phyloP scores from a whole-genome alignment of 148 eudicot species.

The Beta vulgaris region DNA sequence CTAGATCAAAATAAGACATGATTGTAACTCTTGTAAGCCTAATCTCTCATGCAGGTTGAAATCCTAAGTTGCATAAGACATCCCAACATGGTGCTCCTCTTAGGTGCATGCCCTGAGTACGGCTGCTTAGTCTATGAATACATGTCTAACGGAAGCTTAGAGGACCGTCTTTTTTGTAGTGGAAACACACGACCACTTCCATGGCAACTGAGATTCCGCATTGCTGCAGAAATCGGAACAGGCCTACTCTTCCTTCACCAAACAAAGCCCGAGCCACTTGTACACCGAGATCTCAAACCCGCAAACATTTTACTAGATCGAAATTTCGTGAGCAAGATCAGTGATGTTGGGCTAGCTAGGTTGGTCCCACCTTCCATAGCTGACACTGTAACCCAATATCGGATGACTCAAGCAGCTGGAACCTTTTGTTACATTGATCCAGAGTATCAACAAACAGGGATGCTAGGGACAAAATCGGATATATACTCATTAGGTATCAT shows the following conservation, averaged over 20 bases:
- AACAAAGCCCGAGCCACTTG: slow-evolving; percentile 68
- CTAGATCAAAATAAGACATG: too few species aligned
- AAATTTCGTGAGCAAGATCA: slow-evolving; percentile 59
- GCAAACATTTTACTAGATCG: slow-evolving; percentile 61
- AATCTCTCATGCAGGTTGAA: slow-evolving; percentile 57
- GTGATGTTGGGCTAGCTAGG: slow-evolving; percentile 71
- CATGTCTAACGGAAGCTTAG: slow-evolving; percentile 77
- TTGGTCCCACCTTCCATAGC: slow-evolving; percentile 58
- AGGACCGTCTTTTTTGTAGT: slow-evolving; percentile 47
- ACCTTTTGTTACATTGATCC: slow-evolving; percentile 80
- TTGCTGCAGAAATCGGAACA: slow-evolving; percentile 67
- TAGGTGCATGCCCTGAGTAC: slow-evolving; percentile 79
- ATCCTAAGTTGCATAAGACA: slow-evolving; percentile 68
- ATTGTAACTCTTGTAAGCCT: too few species aligned
- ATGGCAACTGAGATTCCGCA: slow-evolving; percentile 68
- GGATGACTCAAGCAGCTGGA: slow-evolving; percentile 74
- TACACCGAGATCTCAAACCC: slow-evolving; percentile 76
- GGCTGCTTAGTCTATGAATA: slow-evolving; percentile 70
- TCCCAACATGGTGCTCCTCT: slow-evolving; percentile 75
- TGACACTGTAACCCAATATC: slow-evolving; percentile 54
- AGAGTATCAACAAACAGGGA: slow-evolving; percentile 76
- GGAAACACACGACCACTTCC: slow-evolving; percentile 46
- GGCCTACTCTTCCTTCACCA: slow-evolving; percentile 65
- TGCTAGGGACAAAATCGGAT: slow-evolving; percentile 68
- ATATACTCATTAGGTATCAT: slow-evolving; percentile 63